phyloP scores from a whole-genome alignment of 768 basidiomycete genomes.

The Leccinum subgranulosum region DNA sequence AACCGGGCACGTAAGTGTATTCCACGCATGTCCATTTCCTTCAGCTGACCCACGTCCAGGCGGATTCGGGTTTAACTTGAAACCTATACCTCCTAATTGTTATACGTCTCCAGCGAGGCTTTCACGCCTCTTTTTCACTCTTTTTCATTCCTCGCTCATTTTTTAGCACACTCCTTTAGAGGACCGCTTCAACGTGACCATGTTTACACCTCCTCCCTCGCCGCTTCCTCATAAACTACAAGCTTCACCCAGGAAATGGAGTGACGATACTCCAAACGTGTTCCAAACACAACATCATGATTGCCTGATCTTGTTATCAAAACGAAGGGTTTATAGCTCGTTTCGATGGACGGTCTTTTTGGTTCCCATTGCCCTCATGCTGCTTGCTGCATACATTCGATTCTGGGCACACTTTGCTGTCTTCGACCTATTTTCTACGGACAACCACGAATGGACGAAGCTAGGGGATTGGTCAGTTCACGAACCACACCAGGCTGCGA shows the following conservation, averaged over 20 bases:
- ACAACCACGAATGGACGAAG: constrained; percentile 25
- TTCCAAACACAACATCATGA: constrained; percentile 2
- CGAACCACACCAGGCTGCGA: constrained; percentile 35
- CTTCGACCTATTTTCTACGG: constrained; percentile 39
- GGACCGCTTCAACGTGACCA: constrained; percentile 10
- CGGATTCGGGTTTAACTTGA: constrained; percentile 2
- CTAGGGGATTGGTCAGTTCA: constrained; percentile 40
- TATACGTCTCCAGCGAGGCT: constrained; percentile 3
- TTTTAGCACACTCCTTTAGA: constrained; percentile 27
- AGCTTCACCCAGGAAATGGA: not conserved
- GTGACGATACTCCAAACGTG: not conserved
- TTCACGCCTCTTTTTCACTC: constrained; percentile 14
- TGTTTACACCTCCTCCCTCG: constrained; percentile 46
- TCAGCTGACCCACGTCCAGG: constrained; percentile 7
- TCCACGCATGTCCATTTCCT: not conserved
- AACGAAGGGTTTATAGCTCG: constrained; percentile 38
- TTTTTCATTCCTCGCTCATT: constrained; percentile 23
- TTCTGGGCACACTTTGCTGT: constrained; percentile 47
- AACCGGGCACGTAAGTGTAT: constrained; percentile 5
- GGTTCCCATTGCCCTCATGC: constrained; percentile 52
- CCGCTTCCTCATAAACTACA: constrained; percentile 29
- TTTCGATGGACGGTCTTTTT: constrained; percentile 50
- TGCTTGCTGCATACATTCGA: constrained; percentile 53
- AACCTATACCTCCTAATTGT: not conserved
- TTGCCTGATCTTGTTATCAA: constrained; percentile 11